Percentiles rank a stretch among this genome's conserved stretches.
These are phyloP conservation scores for Gossypium herbaceum DNA, from an alignment of 345 rosid species.

Conservation along the genomic window DNA sequence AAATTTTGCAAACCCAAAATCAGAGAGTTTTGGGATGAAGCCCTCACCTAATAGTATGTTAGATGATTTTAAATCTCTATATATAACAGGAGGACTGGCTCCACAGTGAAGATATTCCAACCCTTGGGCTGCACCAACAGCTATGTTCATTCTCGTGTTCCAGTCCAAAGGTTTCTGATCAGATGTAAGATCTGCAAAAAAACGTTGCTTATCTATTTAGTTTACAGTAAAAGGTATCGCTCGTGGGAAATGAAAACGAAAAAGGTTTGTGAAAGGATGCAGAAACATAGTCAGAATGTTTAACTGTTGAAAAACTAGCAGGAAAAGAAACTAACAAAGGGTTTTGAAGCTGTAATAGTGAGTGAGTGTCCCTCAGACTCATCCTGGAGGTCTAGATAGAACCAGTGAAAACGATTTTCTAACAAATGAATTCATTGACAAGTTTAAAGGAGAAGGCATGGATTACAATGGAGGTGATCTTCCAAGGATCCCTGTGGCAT, in stretches of 20 bases:
- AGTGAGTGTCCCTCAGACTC: not conserved
- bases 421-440: not conserved
- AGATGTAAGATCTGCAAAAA: constrained; percentile 31
- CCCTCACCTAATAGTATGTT: constrained; percentile 51
- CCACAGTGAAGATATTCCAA: constrained; percentile 48
- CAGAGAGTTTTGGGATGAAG: constrained; percentile 56
- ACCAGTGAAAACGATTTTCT: not conserved
- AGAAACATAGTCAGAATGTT: not conserved
- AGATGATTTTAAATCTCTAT: constrained; percentile 58
- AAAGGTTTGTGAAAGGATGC: not conserved
- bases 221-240: not conserved
- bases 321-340: not conserved
- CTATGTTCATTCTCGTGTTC: constrained; percentile 62
- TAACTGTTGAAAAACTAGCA: not conserved
- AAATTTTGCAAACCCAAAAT: constrained; percentile 75
- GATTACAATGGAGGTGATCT: constrained; percentile 57
- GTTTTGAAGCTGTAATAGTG: not conserved
- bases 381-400: not conserved
- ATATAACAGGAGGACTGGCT: constrained; percentile 55
- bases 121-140: constrained; percentile 63
- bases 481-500: constrained; percentile 72
- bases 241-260: not conserved
- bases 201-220: constrained; percentile 3
- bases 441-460: not conserved
- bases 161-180: constrained; percentile 48